Base-by-base conservation (phyloP, 768 basidiomycete genomes). In the Kwoniella sp. region DNA sequence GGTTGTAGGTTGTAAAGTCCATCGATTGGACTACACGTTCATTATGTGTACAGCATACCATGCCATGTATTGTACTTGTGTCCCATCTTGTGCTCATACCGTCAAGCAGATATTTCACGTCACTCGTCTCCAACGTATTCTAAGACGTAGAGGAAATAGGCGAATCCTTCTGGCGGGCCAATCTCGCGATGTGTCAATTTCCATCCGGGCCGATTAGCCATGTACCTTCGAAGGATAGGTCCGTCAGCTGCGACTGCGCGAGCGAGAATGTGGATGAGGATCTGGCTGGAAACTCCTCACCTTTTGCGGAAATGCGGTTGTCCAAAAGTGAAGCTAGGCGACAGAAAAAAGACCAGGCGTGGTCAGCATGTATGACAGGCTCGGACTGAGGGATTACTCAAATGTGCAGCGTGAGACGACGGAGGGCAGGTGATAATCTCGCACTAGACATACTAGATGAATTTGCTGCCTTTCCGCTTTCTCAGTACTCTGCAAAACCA, bases 231-330 rank as follows among this genome's bases (percentile, higher is more conserved):
- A 33, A n/a, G 54, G 24, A 25, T 64, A 10, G 56, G 56, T 5
- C 24, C 2, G 24, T 50, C 50, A 26, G 21, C 49, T 15, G 21
- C 19, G 13, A 15, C 27, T 3, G 4, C 44, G 24, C 7, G 27
- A n/a, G n/a, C 51, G 33, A 33, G 33, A 33, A 33, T 33, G 6
- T n/a, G n/a, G n/a, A n/a, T n/a, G 37, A 12, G 40, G 29, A 19
- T 13, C 19, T 52, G 36, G 2, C 13, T 2, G n/a, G 12, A 25
- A 52, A 15, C 1, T 15, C 68, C 69, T 59, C 50, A 77, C 60
- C 80, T 67, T 65, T 74, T 76, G 19, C 80, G 65, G 64, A 81
- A 81, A 61, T 81, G 80, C 13, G 80, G 80, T 64, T 80, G 80
- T 21, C 79, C 80, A 46, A 80, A 81, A 1, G 79, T 81, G 30